These are phyloP conservation scores for Ceratocystis albifundus DNA, from an alignment of 2,329 filamentous ascomycete genomes.

Conservation along the genomic window DNA sequence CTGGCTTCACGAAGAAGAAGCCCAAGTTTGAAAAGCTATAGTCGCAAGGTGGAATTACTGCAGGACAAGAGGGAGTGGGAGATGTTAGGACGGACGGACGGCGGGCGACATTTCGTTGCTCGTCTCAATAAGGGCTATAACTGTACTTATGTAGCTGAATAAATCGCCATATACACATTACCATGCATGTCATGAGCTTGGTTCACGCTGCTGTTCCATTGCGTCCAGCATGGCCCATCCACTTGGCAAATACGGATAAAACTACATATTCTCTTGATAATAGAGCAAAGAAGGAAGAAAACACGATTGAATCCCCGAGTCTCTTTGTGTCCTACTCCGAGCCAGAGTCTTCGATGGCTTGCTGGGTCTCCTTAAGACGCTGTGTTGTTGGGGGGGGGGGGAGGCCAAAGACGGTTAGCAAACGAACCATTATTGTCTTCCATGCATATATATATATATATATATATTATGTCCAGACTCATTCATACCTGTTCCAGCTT, in stretches of 20 bases:
- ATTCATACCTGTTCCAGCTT: conserved; percentile 51
- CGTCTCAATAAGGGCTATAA: background rate
- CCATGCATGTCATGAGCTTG: background rate
- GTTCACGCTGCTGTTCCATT: background rate
- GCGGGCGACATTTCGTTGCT: background rate
- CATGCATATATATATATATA: too few species aligned
- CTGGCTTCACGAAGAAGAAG: conserved; percentile 64
- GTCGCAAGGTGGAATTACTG: background rate
- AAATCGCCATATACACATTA: background rate
- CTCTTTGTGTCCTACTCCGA: conserved; percentile 33
- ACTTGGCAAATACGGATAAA: background rate
- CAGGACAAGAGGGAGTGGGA: background rate
- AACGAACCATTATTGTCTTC: too few species aligned
- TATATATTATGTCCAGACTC: background rate
- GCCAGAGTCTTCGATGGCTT: conserved; percentile 41
- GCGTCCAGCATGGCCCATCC: background rate
- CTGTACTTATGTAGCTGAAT: conserved; percentile 2
- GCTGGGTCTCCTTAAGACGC: conserved; percentile 43
- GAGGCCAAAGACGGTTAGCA: background rate
- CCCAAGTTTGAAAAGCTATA: conserved; percentile 78
- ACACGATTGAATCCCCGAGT: too few species aligned
- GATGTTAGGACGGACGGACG: background rate
- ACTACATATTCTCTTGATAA: background rate
- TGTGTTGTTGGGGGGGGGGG: conserved; percentile 27
- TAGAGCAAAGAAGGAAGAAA: too few species aligned